Conservation (phyloP, 768 basidiomycete species). For the Tulasnella calospora region DNA sequence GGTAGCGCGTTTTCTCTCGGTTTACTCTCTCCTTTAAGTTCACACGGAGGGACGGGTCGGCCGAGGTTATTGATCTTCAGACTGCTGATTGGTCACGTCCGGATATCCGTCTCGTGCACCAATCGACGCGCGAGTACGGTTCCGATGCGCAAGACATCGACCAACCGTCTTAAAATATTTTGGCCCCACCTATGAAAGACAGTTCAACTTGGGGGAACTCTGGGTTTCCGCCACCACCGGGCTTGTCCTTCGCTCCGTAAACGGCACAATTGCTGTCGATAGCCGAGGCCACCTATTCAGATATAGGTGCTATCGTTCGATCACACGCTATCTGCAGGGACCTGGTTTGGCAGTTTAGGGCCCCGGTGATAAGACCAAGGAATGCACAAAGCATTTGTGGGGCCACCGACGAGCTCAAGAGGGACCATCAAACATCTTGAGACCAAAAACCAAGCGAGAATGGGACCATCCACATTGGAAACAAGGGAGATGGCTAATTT, state of each 20-base stretch:
- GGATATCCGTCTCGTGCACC: neutral
- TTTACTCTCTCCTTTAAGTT: neutral
- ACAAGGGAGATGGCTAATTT: neutral
- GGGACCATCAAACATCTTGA: neutral
- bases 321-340: neutral
- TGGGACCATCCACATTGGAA: neutral
- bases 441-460: neutral
- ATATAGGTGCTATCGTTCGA: neutral
- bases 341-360: neutral
- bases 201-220: neutral
- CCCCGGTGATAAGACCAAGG: neutral
- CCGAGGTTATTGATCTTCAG: neutral
- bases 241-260: too few species aligned
- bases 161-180: neutral
- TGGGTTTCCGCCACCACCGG: neutral
- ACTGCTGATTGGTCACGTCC: neutral
- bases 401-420: neutral
- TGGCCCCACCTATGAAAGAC: neutral
- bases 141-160: neutral
- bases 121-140: neutral
- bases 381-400: neutral
- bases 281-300: neutral
- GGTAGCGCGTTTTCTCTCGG: neutral
- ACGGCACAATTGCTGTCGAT: too few species aligned
- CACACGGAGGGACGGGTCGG: neutral